Base-by-base conservation (phyloP, 805 yeast species). In the Yamadazyma tumulicola region DNA sequence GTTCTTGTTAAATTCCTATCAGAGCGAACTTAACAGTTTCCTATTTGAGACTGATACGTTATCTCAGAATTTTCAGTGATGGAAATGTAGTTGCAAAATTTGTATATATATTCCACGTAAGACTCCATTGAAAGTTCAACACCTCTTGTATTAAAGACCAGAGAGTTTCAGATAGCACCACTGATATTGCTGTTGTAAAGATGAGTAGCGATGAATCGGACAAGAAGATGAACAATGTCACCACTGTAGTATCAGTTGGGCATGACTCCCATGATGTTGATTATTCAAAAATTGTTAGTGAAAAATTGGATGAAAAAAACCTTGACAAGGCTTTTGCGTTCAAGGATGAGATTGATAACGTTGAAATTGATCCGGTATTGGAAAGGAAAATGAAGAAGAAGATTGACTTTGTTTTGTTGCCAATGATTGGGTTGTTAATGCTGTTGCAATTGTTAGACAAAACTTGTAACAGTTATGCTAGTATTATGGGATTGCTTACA, bases 401-500 rank as follows among this genome's bases (percentile, higher is more conserved):
- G 32, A 52, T 52, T 19, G 53, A 51, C 37, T 16, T 45, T 4
- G 43, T 32, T 30, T 29, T 56, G 18, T 24, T 57, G 14, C 61
- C 61, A 3, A 24, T 52, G 10, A 43, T 55, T 29, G 45, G 50
- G 34, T 19, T 46, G n/a, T 26, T 50, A 9, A 52, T 54, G 39
- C 17, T 24, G 53, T 54, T 39, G 42, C 63, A 57, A 37, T 52
- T 50, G 30, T 48, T 57, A 59, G 66, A 61, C 43, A 68, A 69
- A 38, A 47, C 54, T 12, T 45, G 69, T 6, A 55, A 52, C 32
- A 50, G 65, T 5, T 64, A 61, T 34, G 67, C 67, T 14, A 44
- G 67, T 0, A 41, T 64, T 17, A 50, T 64, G 46, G 71, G 70
- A 8, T 43, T 67, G 19, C 38, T 54, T 77, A 13, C 80, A 77